Conservation (phyloP, 2,329 filamentous ascomycete genomes). For the Colletotrichum higginsianum region DNA sequence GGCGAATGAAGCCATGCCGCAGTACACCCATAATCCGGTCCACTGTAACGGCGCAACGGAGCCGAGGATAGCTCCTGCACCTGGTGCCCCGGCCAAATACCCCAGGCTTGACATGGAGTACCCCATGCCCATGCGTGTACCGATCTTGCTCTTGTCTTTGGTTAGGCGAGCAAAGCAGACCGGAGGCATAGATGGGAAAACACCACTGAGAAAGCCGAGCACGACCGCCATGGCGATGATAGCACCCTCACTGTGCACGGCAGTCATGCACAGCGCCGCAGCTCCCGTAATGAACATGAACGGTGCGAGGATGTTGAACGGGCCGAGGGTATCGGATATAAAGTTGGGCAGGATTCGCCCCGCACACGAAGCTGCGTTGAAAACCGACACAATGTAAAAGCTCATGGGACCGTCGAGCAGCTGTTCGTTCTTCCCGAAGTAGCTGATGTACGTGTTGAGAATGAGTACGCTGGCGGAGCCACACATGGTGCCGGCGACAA, state of each 20-base stretch:
- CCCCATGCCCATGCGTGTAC: slow-evolving; percentile 58
- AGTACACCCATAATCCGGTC: slow-evolving; percentile 46
- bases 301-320: slow-evolving; percentile 53
- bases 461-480: slow-evolving; percentile 58
- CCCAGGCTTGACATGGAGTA: slow-evolving; percentile 52
- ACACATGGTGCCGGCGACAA: slow-evolving; percentile 51
- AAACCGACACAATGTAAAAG: slow-evolving; percentile 58
- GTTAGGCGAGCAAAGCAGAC: slow-evolving; percentile 57
- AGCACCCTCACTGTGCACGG: slow-evolving; percentile 50
- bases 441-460: slow-evolving; percentile 57
- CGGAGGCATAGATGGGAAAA: slow-evolving; percentile 58
- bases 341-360: slow-evolving; percentile 55
- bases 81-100: slow-evolving; percentile 52
- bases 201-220: slow-evolving; percentile 60
- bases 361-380: slow-evolving; percentile 54
- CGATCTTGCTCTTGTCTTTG: slow-evolving; percentile 56
- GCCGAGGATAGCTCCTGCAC: slow-evolving; percentile 52
- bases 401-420: slow-evolving; percentile 51
- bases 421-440: slow-evolving; percentile 50
- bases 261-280: slow-evolving; percentile 54
- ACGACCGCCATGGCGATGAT: slow-evolving; percentile 54
- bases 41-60: slow-evolving; percentile 40
- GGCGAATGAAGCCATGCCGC: slow-evolving; percentile 2
- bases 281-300: slow-evolving; percentile 50
- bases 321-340: slow-evolving; percentile 54